Percentiles rank a stretch among this genome's conserved stretches.
These are phyloP conservation scores for Spathaspora hagerdaliae DNA, from an alignment of 805 yeast species.

Conservation along the genomic window DNA sequence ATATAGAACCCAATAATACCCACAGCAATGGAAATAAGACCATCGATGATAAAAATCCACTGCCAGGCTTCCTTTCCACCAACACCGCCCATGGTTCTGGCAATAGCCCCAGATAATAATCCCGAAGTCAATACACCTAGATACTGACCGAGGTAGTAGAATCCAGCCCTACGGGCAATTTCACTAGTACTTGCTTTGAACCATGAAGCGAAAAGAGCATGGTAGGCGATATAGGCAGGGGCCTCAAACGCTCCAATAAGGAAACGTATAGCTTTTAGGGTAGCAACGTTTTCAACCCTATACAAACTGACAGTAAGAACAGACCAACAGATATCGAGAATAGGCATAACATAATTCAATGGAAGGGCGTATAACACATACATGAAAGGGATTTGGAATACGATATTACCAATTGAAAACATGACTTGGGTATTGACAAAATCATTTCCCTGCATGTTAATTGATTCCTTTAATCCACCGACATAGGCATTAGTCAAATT, in stretches of 20 bases:
- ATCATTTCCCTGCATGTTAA: conserved; percentile 60
- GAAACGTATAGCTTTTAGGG: conserved; percentile 60
- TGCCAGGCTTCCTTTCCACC: conserved; percentile 62
- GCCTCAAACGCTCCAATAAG: conserved; percentile 69
- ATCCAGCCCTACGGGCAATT: conserved; percentile 57
- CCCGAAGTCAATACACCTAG: conserved; percentile 62
- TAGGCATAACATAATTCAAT: conserved; percentile 48
- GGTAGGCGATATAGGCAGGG: conserved; percentile 40
- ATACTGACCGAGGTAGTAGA: conserved; percentile 59
- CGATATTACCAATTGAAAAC: conserved; percentile 54
- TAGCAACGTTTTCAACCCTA: conserved; percentile 44
- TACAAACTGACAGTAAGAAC: conserved; percentile 57
- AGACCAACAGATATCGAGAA: conserved; percentile 65
- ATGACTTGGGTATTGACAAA: conserved; percentile 55
- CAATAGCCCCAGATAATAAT: conserved; percentile 56
- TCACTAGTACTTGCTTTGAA: conserved; percentile 36
- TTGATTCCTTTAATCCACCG: conserved; percentile 55
- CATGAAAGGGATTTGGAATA: conserved; percentile 62
- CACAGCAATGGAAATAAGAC: conserved; percentile 53
- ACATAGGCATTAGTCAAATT: conserved; percentile 65
- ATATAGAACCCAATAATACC: conserved; percentile 52
- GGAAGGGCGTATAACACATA: conserved; percentile 54
- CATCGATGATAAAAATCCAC: conserved; percentile 71
- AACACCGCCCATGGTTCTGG: conserved; percentile 42
- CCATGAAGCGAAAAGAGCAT: conserved; percentile 47